Percentiles rank a stretch among this genome's conserved stretches.
Evolutionary conservation across 768 basidiomycete genomes (phyloP).

Genomic region (Suillus variegatus): DNA sequence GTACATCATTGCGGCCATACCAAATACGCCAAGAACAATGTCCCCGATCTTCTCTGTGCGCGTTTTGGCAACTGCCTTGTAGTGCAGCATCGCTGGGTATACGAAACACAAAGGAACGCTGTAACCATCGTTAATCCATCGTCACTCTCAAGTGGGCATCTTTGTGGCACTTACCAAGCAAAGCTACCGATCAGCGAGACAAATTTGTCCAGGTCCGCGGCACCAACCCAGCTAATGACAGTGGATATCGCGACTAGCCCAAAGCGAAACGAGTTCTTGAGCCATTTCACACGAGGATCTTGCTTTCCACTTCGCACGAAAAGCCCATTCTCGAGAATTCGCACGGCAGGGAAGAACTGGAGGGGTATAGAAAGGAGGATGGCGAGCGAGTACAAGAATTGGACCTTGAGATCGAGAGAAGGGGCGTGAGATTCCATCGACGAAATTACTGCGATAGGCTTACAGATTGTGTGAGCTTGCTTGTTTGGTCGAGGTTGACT

Average conservation of each 20-base stretch:
- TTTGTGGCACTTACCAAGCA: conserved; percentile 70
- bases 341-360: conserved; percentile 96
- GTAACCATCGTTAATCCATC: conserved; percentile 14
- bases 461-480: conserved; percentile 87
- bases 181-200: conserved; percentile 92
- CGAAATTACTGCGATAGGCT: conserved; percentile 28
- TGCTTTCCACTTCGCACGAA: conserved; percentile 88
- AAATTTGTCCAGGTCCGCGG: conserved; percentile 92
- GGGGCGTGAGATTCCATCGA: conserved; percentile 4
- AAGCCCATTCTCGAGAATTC: conserved; percentile 95
- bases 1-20: conserved; percentile 68
- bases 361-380: conserved; percentile 91
- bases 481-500: conserved; percentile 84
- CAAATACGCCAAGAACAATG: conserved; percentile 75
- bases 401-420: conserved; percentile 47
- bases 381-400: conserved; percentile 88
- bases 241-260: conserved; percentile 77
- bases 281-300: conserved; percentile 86
- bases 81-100: conserved; percentile 92
- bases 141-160: conserved; percentile 3
- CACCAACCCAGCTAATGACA: conserved; percentile 79
- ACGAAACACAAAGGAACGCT: conserved; percentile 94
- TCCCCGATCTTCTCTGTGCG: conserved; percentile 65
- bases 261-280: conserved; percentile 90
- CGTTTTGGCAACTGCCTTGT: conserved; percentile 81